Evolutionary conservation across 331 rosid species (phyloP).

Genomic region (Malus hybrid): DNA sequence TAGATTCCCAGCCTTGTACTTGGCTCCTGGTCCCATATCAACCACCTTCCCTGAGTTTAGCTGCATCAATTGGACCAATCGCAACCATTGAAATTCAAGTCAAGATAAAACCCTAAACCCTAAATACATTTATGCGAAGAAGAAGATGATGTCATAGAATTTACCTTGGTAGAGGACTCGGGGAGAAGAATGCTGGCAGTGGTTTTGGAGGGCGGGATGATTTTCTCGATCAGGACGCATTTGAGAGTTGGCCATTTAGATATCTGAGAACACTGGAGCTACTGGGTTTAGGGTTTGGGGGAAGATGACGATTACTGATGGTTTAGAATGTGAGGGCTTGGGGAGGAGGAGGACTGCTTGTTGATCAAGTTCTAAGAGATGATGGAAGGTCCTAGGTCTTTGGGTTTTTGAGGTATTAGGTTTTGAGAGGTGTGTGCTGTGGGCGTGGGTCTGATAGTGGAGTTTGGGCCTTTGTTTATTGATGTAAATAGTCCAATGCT

Average conservation of each 20-base stretch:
- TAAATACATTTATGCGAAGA: too few species aligned
- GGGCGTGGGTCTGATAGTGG: background rate
- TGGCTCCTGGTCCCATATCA: too few species aligned
- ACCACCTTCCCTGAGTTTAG: too few species aligned
- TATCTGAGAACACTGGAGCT: background rate
- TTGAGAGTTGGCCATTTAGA: constrained; percentile 68
- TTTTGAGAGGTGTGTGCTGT: background rate
- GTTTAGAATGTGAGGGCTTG: constrained; percentile 1
- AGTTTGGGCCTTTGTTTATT: background rate
- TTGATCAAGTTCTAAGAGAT: constrained; percentile 17
- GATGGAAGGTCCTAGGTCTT: constrained; percentile 53
- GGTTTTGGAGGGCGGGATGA: too few species aligned
- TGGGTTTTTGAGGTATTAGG: constrained; percentile 1
- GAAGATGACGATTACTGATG: background rate
- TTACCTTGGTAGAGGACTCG: too few species aligned
- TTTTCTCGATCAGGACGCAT: constrained; percentile 33
- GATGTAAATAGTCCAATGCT: background rate
- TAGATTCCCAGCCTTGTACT: too few species aligned
- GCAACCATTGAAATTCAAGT: too few species aligned
- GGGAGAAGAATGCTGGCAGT: too few species aligned
- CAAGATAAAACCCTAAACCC: too few species aligned
- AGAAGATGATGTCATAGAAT: too few species aligned
- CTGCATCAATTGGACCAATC: too few species aligned
- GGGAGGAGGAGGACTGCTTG: background rate
- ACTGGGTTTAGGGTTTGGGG: background rate